Evolutionary conservation across 1,284 basidiomycete genomes (phyloP).

Genomic region (Malassezia caprae): DNA sequence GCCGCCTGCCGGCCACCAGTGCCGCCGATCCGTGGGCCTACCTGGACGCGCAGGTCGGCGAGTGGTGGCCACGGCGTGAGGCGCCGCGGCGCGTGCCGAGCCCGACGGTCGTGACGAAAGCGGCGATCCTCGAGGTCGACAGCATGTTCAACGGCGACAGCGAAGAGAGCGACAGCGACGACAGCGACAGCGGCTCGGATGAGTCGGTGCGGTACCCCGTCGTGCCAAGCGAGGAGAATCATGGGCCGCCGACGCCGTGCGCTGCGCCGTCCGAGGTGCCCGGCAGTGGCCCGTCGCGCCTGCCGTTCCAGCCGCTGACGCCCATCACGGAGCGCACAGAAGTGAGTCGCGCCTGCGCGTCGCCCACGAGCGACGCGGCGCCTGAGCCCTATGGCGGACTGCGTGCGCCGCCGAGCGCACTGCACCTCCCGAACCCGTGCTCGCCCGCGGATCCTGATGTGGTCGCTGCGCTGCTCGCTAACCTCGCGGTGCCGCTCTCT

Average conservation of each 20-base stretch:
- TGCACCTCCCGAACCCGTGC: slow-evolving; percentile 66
- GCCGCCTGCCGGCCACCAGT: slow-evolving; percentile 9
- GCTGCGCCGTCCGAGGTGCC: slow-evolving; percentile 19
- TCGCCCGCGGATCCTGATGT: slow-evolving; percentile 70
- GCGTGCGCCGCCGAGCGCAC: not conserved
- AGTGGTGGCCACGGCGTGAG: slow-evolving; percentile 27
- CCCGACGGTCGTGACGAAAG: slow-evolving; percentile 38
- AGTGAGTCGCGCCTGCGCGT: not conserved
- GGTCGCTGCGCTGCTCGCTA: slow-evolving; percentile 57
- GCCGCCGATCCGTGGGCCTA: slow-evolving; percentile 33
- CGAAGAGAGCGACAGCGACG: slow-evolving; percentile 18
- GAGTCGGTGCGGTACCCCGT: slow-evolving; percentile 16
- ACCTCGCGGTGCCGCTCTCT: slow-evolving; percentile 55
- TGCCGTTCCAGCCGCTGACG: slow-evolving; percentile 33
- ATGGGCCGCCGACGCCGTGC: slow-evolving; percentile 13
- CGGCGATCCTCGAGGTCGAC: slow-evolving; percentile 35
- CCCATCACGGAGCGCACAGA: slow-evolving; percentile 40
- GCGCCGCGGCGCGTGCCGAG: slow-evolving; percentile 16
- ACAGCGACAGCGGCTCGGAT: slow-evolving; percentile 21
- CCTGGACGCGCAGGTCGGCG: slow-evolving; percentile 28
- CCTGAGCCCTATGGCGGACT: slow-evolving; percentile 7
- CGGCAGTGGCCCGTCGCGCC: slow-evolving; percentile 20
- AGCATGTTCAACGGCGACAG: slow-evolving; percentile 43
- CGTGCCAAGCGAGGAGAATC: slow-evolving; percentile 25
- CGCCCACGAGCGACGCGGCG: not conserved